These are phyloP conservation scores for Cicer bijugum DNA, from an alignment of 306 rosid species.

Conservation along the genomic window DNA sequence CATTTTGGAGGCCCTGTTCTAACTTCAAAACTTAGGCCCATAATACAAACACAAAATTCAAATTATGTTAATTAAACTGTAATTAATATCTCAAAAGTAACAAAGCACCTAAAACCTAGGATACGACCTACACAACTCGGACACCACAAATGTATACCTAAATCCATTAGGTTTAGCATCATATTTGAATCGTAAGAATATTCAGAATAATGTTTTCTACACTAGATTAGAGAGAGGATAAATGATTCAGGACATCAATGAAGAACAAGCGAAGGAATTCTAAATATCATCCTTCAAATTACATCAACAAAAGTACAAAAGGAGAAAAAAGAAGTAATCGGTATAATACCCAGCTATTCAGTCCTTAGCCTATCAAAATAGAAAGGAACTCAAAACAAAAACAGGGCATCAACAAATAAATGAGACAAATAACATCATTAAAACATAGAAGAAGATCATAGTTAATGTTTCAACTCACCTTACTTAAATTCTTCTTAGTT, in stretches of 20 bases:
- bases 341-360: neutral
- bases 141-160: no score
- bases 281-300: constrained; percentile 1
- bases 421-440: constrained; percentile 23
- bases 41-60: no score
- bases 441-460: constrained; percentile 1
- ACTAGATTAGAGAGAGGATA: neutral
- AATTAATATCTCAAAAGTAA: no score
- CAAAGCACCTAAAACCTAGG: no score
- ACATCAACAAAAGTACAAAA: constrained; percentile 18
- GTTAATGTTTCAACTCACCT: constrained; percentile 53
- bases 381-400: neutral
- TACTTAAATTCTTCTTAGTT: constrained; percentile 61
- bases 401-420: neutral
- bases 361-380: neutral
- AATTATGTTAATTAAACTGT: no score
- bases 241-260: neutral
- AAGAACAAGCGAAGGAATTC: neutral
- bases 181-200: no score
- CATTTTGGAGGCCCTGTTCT: no score
- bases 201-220: no score
- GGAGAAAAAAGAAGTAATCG: neutral
- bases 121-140: no score
- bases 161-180: no score
- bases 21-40: no score